Evolutionary conservation across 208 protist genomes (phyloP).

Genomic region (Trypanosoma lewisi): DNA sequence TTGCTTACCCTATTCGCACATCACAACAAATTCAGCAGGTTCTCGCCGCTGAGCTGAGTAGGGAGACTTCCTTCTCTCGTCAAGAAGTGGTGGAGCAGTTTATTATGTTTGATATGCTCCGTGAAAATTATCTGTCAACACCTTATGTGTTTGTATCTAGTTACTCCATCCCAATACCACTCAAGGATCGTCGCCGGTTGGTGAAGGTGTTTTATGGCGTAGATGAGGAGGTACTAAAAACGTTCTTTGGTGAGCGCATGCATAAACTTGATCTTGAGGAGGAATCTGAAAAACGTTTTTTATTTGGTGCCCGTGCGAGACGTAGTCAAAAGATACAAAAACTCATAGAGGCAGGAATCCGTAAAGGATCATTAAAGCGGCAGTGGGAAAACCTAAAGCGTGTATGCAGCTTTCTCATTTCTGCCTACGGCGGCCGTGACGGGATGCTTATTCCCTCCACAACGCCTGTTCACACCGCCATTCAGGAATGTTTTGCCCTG

Average conservation of each 20-base stretch:
- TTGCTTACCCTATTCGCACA: conserved; percentile 20
- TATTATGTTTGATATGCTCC: conserved; percentile 60
- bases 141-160: conserved; percentile 85
- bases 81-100: conserved; percentile 81
- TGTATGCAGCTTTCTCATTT: conserved; percentile 62
- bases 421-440: conserved; percentile 75
- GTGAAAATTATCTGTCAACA: conserved; percentile 54
- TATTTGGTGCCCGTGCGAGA: neutral
- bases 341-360: conserved; percentile 21
- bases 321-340: conserved; percentile 10
- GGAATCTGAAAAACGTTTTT: conserved; percentile 11
- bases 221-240: conserved; percentile 52
- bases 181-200: conserved; percentile 56
- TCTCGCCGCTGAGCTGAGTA: conserved; percentile 20
- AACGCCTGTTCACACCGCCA: conserved; percentile 50
- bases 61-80: conserved; percentile 10
- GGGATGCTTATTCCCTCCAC: conserved; percentile 57
- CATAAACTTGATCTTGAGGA: conserved; percentile 41
- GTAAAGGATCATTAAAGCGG: conserved; percentile 42
- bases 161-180: conserved; percentile 60
- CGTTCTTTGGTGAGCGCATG: conserved; percentile 73
- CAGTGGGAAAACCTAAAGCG: conserved; percentile 83
- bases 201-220: conserved; percentile 82
- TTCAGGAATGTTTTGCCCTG: conserved; percentile 81
- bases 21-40: conserved; percentile 54